Evolutionary conservation across 768 basidiomycete species (phyloP).

Genomic region (Fomitopsis serialis): DNA sequence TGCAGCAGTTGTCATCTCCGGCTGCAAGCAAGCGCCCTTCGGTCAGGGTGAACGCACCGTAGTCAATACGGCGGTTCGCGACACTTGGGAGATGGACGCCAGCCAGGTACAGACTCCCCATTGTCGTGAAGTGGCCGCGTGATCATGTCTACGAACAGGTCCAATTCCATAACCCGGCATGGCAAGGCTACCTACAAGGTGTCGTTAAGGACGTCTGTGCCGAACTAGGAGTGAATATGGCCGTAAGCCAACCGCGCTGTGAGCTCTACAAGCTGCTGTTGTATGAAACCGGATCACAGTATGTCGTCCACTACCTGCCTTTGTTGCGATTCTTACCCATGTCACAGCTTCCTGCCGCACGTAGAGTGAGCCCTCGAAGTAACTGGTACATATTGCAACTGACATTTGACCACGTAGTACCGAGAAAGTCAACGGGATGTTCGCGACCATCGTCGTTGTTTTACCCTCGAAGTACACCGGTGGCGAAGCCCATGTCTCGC

Average conservation of each 20-base stretch:
- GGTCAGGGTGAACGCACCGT: constrained; percentile 39
- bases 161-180: constrained; percentile 35
- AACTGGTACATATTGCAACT: background rate
- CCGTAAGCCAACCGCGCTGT: constrained; percentile 25
- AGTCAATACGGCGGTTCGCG: constrained; percentile 37
- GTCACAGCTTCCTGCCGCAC: constrained; percentile 35
- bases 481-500: constrained; percentile 39
- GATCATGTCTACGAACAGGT: constrained; percentile 15
- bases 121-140: background rate
- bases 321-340: constrained; percentile 1
- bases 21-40: constrained; percentile 37
- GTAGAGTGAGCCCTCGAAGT: constrained; percentile 34
- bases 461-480: constrained; percentile 43
- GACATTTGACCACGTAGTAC: constrained; percentile 28
- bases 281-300: constrained; percentile 47
- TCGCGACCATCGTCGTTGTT: constrained; percentile 44
- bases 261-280: constrained; percentile 44
- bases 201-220: constrained; percentile 28
- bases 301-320: constrained; percentile 13
- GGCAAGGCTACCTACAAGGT: constrained; percentile 29
- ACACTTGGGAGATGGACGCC: constrained; percentile 49
- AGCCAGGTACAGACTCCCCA: constrained; percentile 11
- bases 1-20: constrained; percentile 31
- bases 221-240: constrained; percentile 30
- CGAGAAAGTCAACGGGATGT: constrained; percentile 43